These are phyloP conservation scores for Crithidia sp. DNA, from an alignment of 208 protist genomes.

Conservation along the genomic window DNA sequence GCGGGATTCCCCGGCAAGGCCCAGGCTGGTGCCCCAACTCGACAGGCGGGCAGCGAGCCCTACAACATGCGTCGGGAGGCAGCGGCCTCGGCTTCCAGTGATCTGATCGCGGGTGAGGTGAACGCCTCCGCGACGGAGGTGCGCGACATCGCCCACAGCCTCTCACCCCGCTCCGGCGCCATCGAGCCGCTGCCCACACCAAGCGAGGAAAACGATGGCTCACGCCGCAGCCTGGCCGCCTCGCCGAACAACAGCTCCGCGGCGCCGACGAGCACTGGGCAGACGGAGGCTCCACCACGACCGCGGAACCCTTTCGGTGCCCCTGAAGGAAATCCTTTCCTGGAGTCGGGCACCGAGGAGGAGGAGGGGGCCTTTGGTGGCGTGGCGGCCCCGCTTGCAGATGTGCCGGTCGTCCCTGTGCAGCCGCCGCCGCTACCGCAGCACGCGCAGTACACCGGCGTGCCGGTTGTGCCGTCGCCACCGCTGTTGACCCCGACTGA, in stretches of 20 bases:
- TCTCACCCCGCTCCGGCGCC: constrained; percentile 12
- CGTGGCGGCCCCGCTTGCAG: background rate
- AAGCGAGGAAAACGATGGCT: background rate
- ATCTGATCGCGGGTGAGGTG: constrained; percentile 7
- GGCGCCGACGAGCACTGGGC: background rate
- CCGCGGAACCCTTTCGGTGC: background rate
- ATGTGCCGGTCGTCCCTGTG: background rate
- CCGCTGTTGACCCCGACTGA: background rate
- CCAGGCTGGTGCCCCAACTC: too few species aligned
- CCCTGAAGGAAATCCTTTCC: constrained; percentile 4
- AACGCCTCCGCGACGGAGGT: background rate
- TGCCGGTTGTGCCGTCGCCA: background rate
- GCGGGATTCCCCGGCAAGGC: background rate
- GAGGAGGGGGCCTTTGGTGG: background rate
- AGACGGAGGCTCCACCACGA: background rate
- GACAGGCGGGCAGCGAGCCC: too few species aligned
- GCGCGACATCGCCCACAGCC: background rate
- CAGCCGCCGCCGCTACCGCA: constrained; percentile 13
- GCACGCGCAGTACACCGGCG: constrained; percentile 13
- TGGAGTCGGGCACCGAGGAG: constrained; percentile 5
- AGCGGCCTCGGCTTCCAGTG: background rate
- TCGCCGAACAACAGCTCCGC: background rate
- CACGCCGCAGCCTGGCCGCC: background rate
- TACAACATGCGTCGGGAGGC: too few species aligned
- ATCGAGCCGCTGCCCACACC: constrained; percentile 23